Base-by-base conservation (phyloP, 148 eudicot species). In the Mesembryanthemum crystallinum region DNA sequence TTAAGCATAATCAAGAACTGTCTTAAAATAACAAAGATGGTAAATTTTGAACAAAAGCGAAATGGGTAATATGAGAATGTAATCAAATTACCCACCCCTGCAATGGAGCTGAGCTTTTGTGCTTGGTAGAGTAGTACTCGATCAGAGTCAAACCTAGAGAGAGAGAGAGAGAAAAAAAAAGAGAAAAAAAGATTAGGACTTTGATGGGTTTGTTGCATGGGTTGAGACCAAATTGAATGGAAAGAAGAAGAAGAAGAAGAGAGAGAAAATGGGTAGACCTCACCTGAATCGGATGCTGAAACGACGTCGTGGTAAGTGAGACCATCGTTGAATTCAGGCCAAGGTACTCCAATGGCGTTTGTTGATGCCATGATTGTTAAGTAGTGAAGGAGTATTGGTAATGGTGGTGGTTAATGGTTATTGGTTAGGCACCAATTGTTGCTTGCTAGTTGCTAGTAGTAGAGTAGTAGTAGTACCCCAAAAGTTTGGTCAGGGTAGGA, bases 241-340 rank as follows among this genome's bases (percentile, higher is more conserved):
- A 9, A 24, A 32, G 24, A 10, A 25, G n/a, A 57, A 25, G 17
- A 29, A 7, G 65, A 47, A 7, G 67, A 52, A 18, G 30, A 69
- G 64, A 64, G 74, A 72, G 67, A 67, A 61, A 71, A 78, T 33
- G 59, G 23, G 39, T 35, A 27, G 66, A 91, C 94, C n/a, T n/a
- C n/a, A n/a, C n/a, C 96, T 35, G 88, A 82, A 63, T 85, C 81
- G 35, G 94, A 82, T 33, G 84, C 69, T 33, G 82, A 85, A 66
- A 88, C 68, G 55, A 71, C 76, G 81, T 94, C 97, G 37, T 76
- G 77, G 83, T 91, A 91, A 35, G 80, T 73, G 75, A 93, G 66
- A 37, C 98, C 98, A 63, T 79, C 84, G 83, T 91, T 91, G 58
- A 82, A 78, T 51, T 91, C 88, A 51, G 98, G 97, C 98, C 98